Conservation (phyloP, 1,139 yeast species). For the Taiozyma sp. region DNA sequence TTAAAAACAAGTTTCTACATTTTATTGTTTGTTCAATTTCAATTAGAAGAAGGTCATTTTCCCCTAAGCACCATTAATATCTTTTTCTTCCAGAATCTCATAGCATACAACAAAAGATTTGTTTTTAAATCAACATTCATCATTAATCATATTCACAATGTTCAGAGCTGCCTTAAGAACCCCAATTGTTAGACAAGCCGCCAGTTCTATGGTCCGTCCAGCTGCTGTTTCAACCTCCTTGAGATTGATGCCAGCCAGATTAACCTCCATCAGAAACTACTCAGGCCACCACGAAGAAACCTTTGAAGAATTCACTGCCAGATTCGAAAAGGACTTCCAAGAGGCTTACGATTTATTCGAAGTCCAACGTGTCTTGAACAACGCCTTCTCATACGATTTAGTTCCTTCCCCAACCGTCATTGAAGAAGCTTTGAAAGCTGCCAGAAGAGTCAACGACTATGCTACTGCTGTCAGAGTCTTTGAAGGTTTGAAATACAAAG, state of each 20-base stretch:
- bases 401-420: slow-evolving; percentile 97
- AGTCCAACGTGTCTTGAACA: slow-evolving; percentile 91
- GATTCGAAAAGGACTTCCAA: slow-evolving; percentile 95
- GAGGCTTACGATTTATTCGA: slow-evolving; percentile 97
- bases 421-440: slow-evolving; percentile 94
- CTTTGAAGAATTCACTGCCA: slow-evolving; percentile 85
- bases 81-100: neutral
- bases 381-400: slow-evolving; percentile 96
- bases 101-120: neutral
- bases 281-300: slow-evolving; percentile 79
- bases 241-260: slow-evolving; percentile 14
- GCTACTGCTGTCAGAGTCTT: slow-evolving; percentile 98
- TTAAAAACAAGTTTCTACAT: neutral
- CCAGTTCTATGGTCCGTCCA: slow-evolving; percentile 27
- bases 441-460: slow-evolving; percentile 98
- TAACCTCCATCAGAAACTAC: slow-evolving; percentile 51
- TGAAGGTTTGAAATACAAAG: slow-evolving; percentile 90
- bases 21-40: neutral
- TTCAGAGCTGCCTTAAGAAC: slow-evolving; percentile 26
- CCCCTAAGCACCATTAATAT: neutral
- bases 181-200: slow-evolving; percentile 26
- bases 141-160: slow-evolving; percentile 8
- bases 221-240: slow-evolving; percentile 4
- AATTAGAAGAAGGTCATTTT: neutral
- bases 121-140: neutral